phyloP scores from a whole-genome alignment of 1,139 yeast species.

The Debaryomyces sp. region DNA sequence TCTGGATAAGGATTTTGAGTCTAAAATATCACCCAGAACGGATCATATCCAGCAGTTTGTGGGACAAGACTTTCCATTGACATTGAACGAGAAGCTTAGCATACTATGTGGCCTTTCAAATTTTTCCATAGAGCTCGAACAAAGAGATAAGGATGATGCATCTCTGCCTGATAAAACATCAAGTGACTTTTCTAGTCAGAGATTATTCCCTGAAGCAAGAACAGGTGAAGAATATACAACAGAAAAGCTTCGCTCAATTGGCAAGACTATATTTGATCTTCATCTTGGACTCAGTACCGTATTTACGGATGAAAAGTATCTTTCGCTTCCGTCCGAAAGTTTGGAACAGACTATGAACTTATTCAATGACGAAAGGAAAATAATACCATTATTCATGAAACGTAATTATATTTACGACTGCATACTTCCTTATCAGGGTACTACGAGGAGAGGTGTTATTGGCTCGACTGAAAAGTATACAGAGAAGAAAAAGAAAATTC shows the following conservation, averaged over 20 bases:
- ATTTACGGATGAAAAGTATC: conserved; percentile 10
- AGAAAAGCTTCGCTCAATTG: conserved; percentile 25
- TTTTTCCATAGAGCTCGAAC: conserved; percentile 12
- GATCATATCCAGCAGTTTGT: conserved; percentile 17
- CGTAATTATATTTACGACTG: conserved; percentile 27
- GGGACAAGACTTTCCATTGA: conserved; percentile 24
- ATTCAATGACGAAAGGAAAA: conserved; percentile 21
- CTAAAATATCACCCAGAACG: conserved; percentile 11
- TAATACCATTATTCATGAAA: conserved; percentile 39
- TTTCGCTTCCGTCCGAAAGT: conserved; percentile 22
- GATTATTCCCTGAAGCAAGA: conserved; percentile 6
- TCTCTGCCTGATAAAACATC: background rate
- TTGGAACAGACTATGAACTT: conserved; percentile 22
- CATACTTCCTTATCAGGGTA: conserved; percentile 36
- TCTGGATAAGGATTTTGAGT: conserved; percentile 14
- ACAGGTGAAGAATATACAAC: conserved; percentile 12
- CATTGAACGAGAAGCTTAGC: conserved; percentile 24
- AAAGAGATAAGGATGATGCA: background rate
- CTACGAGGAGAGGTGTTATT: conserved; percentile 22
- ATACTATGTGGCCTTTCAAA: conserved; percentile 16
- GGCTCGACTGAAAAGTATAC: conserved; percentile 15
- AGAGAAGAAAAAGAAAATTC: conserved; percentile 17
- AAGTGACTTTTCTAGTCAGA: background rate
- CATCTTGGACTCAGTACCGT: conserved; percentile 15
- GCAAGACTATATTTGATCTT: conserved; percentile 21